Conservation (phyloP, 805 yeast genomes). For the Starmerella sp. region DNA sequence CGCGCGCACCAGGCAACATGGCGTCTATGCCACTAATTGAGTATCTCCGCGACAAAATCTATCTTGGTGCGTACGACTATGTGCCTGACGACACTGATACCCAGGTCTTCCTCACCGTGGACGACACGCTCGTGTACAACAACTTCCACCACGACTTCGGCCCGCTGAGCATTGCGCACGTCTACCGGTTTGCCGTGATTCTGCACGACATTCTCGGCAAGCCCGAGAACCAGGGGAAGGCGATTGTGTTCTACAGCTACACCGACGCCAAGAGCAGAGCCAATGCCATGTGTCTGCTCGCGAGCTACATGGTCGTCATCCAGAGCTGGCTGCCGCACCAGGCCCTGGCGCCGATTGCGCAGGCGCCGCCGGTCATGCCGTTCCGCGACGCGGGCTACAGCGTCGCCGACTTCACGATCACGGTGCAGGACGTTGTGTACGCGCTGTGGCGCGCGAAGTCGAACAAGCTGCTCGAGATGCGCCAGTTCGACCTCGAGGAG, state of each 20-base stretch:
- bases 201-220: slow-evolving; percentile 86
- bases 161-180: slow-evolving; percentile 84
- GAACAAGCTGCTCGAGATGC: slow-evolving; percentile 74
- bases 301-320: slow-evolving; percentile 87
- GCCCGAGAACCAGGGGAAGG: slow-evolving; percentile 69
- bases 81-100: slow-evolving; percentile 67
- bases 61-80: slow-evolving; percentile 78
- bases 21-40: slow-evolving; percentile 28
- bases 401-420: slow-evolving; percentile 82
- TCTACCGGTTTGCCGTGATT: slow-evolving; percentile 89
- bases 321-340: slow-evolving; percentile 99
- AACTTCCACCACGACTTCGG: slow-evolving; percentile 96
- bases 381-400: slow-evolving; percentile 97
- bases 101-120: slow-evolving; percentile 79
- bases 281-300: slow-evolving; percentile 86
- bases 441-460: slow-evolving; percentile 98
- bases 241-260: slow-evolving; percentile 81
- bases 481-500: slow-evolving; percentile 75
- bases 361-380: slow-evolving; percentile 80
- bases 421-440: slow-evolving; percentile 89
- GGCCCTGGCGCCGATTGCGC: slow-evolving; percentile 87
- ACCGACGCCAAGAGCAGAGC: slow-evolving; percentile 73
- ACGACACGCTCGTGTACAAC: slow-evolving; percentile 83
- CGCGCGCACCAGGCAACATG: background rate
- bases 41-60: slow-evolving; percentile 39